Conservation (phyloP, 306 rosid species). For the Medicago ruthenica region DNA sequence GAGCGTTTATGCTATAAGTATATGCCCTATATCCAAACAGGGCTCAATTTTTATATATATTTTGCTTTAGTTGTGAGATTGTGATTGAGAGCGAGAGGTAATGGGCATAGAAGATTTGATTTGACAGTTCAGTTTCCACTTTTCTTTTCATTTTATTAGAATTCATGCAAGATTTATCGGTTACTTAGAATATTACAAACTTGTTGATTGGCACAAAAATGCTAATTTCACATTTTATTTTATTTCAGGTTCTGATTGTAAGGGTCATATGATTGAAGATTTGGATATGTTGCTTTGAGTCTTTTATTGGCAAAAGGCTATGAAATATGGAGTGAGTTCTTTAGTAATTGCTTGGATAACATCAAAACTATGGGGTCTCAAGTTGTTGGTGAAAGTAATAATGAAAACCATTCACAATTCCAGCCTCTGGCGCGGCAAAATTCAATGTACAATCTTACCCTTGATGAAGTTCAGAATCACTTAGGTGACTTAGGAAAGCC, state of each 20-base stretch:
- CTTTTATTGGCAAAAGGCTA: neutral
- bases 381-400: constrained; percentile 66
- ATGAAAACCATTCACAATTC: constrained; percentile 68
- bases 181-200: constrained; percentile 31
- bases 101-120: neutral
- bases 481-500: constrained; percentile 95
- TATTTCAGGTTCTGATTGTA: constrained; percentile 43
- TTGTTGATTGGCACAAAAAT: constrained; percentile 22
- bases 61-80: neutral
- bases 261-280: constrained; percentile 38
- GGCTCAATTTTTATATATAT: neutral
- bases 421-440: constrained; percentile 72
- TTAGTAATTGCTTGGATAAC: constrained; percentile 58
- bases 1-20: neutral
- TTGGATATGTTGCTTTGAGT: constrained; percentile 14
- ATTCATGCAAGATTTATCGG: constrained; percentile 24
- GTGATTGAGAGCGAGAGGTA: neutral
- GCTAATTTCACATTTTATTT: constrained; percentile 42
- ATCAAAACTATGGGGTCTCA: constrained; percentile 85
- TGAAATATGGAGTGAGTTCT: constrained; percentile 39
- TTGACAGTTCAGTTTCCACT: neutral
- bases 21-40: neutral
- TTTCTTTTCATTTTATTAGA: constrained; percentile 6
- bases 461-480: constrained; percentile 92
- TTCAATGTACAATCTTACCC: constrained; percentile 85